Percentiles rank a stretch among this genome's conserved stretches.
Evolutionary conservation across 352 stramenopile species (phyloP).

Genomic region (Globisporangium okanoganense): DNA sequence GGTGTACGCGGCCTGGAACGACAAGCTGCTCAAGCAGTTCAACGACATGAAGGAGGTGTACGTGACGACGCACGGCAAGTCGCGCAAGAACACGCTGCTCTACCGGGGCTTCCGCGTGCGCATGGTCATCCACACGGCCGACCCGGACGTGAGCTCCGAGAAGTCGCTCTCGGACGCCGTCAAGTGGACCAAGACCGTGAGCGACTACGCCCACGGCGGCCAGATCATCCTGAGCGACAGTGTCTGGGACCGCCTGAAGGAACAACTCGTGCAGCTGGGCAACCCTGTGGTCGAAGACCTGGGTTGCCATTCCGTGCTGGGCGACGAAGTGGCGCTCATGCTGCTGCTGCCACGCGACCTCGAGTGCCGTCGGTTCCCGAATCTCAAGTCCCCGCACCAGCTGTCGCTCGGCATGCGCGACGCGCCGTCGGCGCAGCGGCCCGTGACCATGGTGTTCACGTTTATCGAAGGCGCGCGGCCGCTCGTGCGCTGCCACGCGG

Average conservation of each 20-base stretch:
- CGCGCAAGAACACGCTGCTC: slow-evolving; percentile 74
- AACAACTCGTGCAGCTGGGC: slow-evolving; percentile 83
- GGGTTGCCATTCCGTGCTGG: slow-evolving; percentile 65
- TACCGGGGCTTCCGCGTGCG: slow-evolving; percentile 83
- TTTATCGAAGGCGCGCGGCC: slow-evolving; percentile 85
- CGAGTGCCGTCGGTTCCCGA: slow-evolving; percentile 68
- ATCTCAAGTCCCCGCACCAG: slow-evolving; percentile 68
- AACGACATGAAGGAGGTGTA: slow-evolving; percentile 79
- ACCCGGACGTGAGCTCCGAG: slow-evolving; percentile 46
- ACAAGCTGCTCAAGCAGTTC: slow-evolving; percentile 83
- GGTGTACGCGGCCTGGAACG: slow-evolving; percentile 85
- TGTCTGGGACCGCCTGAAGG: slow-evolving; percentile 84
- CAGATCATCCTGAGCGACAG: slow-evolving; percentile 84
- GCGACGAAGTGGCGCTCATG: slow-evolving; percentile 78
- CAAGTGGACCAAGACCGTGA: slow-evolving; percentile 84
- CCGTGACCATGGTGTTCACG: slow-evolving; percentile 87
- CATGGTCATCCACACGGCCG: slow-evolving; percentile 83
- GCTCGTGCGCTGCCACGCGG: slow-evolving; percentile 76
- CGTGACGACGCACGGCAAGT: slow-evolving; percentile 42
- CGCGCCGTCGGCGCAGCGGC: slow-evolving; percentile 67
- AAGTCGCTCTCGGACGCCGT: slow-evolving; percentile 67
- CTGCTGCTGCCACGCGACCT: slow-evolving; percentile 74
- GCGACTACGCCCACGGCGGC: slow-evolving; percentile 75
- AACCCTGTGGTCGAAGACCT: slow-evolving; percentile 87
- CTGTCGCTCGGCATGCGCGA: slow-evolving; percentile 80